Conservation (phyloP, 2,329 filamentous ascomycete genomes). For the Westerdykella ornata region DNA sequence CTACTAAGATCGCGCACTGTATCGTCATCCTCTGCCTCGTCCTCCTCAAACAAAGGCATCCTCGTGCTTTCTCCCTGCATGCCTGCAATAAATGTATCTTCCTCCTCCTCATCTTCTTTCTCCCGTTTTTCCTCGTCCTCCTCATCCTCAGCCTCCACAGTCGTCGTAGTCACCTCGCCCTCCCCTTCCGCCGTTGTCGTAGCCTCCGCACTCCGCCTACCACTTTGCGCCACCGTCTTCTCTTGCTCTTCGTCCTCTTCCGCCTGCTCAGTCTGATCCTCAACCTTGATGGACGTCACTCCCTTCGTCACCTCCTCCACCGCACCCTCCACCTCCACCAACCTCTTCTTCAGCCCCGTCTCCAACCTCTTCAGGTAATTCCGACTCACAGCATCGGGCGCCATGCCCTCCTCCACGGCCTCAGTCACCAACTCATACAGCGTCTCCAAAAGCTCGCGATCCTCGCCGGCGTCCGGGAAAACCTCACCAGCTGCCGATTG, state of each 20-base stretch:
- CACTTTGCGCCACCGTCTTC: conserved; percentile 4
- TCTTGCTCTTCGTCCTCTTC: conserved; percentile 7
- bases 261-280: conserved; percentile 5
- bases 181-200: conserved; percentile 13
- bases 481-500: conserved; percentile 60
- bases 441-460: conserved; percentile 21
- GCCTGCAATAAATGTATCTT: conserved; percentile 30
- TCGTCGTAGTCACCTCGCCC: conserved; percentile 12
- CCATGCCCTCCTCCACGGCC: conserved; percentile 45
- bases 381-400: conserved; percentile 47
- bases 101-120: conserved; percentile 19
- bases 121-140: conserved; percentile 5
- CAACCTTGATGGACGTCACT: conserved; percentile 10
- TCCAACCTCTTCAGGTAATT: conserved; percentile 52
- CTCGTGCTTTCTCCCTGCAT: conserved; percentile 32
- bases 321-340: conserved; percentile 27
- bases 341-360: conserved; percentile 46
- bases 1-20: background rate
- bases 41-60: conserved; percentile 26
- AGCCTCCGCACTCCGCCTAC: conserved; percentile 4
- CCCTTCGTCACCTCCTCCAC: conserved; percentile 16
- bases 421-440: conserved; percentile 44
- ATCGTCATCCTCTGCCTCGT: conserved; percentile 17
- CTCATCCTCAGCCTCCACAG: conserved; percentile 18
- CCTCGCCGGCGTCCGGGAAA: conserved; percentile 47